A percentile compares a stretch with the other conserved stretches of the same genome.
phyloP scores from a whole-genome alignment of 192 early-diverging fungal genomes.

The Kickxella alabastrina region DNA sequence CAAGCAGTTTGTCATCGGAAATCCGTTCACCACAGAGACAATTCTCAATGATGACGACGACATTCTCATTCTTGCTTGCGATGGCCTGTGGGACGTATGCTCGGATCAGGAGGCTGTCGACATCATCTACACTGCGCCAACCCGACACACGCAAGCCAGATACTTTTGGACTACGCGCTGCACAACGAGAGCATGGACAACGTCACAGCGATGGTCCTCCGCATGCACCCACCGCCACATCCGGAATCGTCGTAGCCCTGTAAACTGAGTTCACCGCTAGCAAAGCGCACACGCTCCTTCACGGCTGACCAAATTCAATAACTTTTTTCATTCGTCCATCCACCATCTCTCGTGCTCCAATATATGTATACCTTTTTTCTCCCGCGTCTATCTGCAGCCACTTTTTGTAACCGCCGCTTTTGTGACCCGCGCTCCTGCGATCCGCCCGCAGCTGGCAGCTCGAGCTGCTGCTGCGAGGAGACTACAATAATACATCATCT shows the following conservation, averaged over 20 bases:
- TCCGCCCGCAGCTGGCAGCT: too few species aligned
- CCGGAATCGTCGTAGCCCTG: too few species aligned
- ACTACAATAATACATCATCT: too few species aligned
- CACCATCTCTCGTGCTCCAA: background rate
- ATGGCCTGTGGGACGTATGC: conserved; percentile 98
- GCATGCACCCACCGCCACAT: conserved; percentile 36
- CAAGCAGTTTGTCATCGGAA: conserved; percentile 96
- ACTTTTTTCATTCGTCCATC: background rate
- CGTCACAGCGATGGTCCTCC: conserved; percentile 83
- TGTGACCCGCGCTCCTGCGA: too few species aligned
- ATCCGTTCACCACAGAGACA: conserved; percentile 93
- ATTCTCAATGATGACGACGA: conserved; percentile 68
- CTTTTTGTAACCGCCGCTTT: too few species aligned
- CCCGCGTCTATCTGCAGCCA: too few species aligned
- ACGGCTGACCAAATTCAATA: too few species aligned
- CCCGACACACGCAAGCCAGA: conserved; percentile 74
- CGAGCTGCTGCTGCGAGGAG: too few species aligned
- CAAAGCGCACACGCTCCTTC: too few species aligned
- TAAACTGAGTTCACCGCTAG: too few species aligned
- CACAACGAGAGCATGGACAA: conserved; percentile 94
- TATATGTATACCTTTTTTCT: background rate
- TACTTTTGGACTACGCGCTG: conserved; percentile 80
- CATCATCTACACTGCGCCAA: conserved; percentile 71
- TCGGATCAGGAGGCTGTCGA: conserved; percentile 91
- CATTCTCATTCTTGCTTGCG: conserved; percentile 92